These are phyloP conservation scores for Leccinum boreale DNA, from an alignment of 768 basidiomycete species.

Conservation along the genomic window DNA sequence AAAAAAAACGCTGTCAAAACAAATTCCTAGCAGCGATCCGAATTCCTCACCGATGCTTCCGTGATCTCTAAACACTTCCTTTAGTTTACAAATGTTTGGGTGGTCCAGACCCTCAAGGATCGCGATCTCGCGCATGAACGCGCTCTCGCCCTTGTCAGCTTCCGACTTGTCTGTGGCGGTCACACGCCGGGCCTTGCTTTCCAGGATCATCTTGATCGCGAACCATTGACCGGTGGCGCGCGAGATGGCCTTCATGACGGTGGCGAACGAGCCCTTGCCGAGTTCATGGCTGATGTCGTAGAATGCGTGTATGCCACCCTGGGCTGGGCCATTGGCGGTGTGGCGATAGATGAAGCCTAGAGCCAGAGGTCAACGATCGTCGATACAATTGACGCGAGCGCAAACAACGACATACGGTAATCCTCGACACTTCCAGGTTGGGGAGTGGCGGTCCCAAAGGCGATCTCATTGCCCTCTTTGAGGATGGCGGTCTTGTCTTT, in stretches of 20 bases:
- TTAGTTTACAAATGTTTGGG: slow-evolving; percentile 76
- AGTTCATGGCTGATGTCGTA: slow-evolving; percentile 72
- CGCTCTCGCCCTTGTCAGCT: slow-evolving; percentile 28
- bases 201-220: slow-evolving; percentile 87
- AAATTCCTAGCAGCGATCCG: not conserved
- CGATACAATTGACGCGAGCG: not conserved
- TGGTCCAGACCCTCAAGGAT: slow-evolving; percentile 79
- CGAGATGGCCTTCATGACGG: slow-evolving; percentile 80
- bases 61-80: slow-evolving; percentile 71
- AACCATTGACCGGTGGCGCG: slow-evolving; percentile 67
- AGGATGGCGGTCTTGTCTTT: slow-evolving; percentile 40
- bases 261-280: slow-evolving; percentile 90
- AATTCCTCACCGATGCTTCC: slow-evolving; percentile 52
- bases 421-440: slow-evolving; percentile 58
- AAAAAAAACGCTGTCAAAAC: slow-evolving; percentile 29
- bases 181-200: slow-evolving; percentile 41
- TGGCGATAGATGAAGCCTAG: slow-evolving; percentile 74
- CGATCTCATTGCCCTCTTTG: slow-evolving; percentile 75
- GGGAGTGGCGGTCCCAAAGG: slow-evolving; percentile 63
- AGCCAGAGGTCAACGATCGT: not conserved
- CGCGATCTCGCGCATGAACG: slow-evolving; percentile 68
- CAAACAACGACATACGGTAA: slow-evolving; percentile 53
- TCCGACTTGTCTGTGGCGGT: slow-evolving; percentile 30
- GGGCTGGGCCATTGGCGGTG: slow-evolving; percentile 46
- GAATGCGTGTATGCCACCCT: slow-evolving; percentile 54